Evolutionary conservation across 208 protist genomes (phyloP).

Genomic region (Trypanosoma caninum): DNA sequence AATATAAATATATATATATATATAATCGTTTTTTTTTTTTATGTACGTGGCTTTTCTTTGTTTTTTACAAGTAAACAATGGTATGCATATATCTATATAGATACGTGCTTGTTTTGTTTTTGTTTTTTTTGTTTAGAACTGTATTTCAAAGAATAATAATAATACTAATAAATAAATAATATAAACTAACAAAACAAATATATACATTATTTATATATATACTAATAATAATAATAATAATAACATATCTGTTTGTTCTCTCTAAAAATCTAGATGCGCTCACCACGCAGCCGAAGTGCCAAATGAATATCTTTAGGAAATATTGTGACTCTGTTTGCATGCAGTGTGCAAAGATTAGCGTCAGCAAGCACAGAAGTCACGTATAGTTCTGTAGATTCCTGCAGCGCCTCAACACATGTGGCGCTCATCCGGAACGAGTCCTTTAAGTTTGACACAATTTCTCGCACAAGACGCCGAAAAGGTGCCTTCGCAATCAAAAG

Average conservation of each 20-base stretch:
- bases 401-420: conserved; percentile 85
- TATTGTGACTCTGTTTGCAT: conserved; percentile 98
- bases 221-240: too few species aligned
- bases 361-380: conserved; percentile 91
- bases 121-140: too few species aligned
- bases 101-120: too few species aligned
- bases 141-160: background rate
- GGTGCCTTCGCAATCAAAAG: conserved; percentile 98
- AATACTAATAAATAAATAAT: too few species aligned
- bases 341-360: conserved; percentile 97
- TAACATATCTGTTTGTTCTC: too few species aligned
- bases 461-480: conserved; percentile 99
- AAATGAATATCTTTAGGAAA: conserved; percentile 99
- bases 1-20: conserved; percentile 13
- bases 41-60: background rate
- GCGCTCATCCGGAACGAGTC: conserved; percentile 72
- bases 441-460: conserved; percentile 97
- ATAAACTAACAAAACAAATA: too few species aligned
- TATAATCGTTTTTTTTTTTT: background rate
- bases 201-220: too few species aligned
- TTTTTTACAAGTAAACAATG: background rate
- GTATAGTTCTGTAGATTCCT: conserved; percentile 98
- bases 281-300: conserved; percentile 96
- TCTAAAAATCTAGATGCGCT: conserved; percentile 39
- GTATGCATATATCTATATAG: background rate